Percentiles rank a stretch among this genome's conserved stretches.
These are phyloP conservation scores for Fusarium sp. DNA, from an alignment of 2,329 filamentous ascomycete species.

Conservation along the genomic window DNA sequence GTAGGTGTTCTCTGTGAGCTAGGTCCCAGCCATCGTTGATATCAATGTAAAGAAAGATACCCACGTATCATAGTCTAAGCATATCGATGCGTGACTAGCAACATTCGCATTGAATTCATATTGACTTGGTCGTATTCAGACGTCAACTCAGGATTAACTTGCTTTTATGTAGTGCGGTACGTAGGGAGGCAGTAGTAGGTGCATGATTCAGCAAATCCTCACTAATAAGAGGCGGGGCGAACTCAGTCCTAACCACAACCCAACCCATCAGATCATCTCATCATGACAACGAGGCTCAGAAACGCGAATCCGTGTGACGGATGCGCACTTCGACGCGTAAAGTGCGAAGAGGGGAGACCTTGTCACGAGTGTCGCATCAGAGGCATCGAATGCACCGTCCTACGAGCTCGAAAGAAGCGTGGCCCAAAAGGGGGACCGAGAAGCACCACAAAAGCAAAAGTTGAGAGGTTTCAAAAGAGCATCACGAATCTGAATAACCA, in stretches of 20 bases:
- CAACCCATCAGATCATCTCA: neutral
- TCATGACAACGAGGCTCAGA: conserved; percentile 27
- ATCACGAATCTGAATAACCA: conserved; percentile 22
- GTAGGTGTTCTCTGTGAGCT: too few relatives aligned
- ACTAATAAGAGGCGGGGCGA: neutral
- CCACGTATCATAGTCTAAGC: too few relatives aligned
- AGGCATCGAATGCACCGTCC: conserved; percentile 28
- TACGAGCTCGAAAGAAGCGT: conserved; percentile 28
- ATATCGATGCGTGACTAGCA: too few relatives aligned
- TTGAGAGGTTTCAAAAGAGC: conserved; percentile 28
- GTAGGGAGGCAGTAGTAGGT: too few relatives aligned
- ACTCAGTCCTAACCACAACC: neutral
- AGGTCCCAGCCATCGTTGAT: too few relatives aligned
- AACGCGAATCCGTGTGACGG: conserved; percentile 34
- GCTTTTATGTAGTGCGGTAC: too few relatives aligned
- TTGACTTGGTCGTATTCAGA: too few relatives aligned
- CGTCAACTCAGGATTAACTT: too few relatives aligned
- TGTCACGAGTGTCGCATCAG: conserved; percentile 29
- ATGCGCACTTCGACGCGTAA: conserved; percentile 30
- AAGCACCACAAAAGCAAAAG: conserved; percentile 23
- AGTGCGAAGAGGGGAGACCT: conserved; percentile 31
- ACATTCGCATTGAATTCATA: too few relatives aligned
- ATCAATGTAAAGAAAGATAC: too few relatives aligned
- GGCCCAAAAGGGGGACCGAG: conserved; percentile 31
- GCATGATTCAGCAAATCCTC: neutral